phyloP scores from a whole-genome alignment of 768 basidiomycete species.

The Hygrophorus russula region DNA sequence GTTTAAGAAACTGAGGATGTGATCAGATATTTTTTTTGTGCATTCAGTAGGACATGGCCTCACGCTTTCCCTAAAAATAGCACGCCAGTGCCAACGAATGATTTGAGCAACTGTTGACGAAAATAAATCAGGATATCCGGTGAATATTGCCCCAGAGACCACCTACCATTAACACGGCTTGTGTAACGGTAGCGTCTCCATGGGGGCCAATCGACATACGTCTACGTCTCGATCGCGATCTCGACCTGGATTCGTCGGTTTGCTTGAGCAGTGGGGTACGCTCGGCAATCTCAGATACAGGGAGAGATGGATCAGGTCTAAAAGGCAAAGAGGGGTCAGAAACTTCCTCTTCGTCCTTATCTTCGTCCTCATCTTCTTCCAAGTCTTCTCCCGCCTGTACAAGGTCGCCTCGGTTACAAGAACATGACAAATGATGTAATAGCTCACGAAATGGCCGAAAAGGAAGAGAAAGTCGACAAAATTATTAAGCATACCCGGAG shows the following conservation, averaged over 20 bases:
- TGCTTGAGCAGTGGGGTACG: slow-evolving; percentile 42
- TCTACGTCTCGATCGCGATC: slow-evolving; percentile 44
- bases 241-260: slow-evolving; percentile 20
- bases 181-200: slow-evolving; percentile 83
- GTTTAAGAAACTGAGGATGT: slow-evolving; percentile 71
- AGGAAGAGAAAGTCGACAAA: slow-evolving; percentile 93
- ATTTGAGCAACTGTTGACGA: slow-evolving; percentile 63
- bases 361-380: slow-evolving; percentile 81
- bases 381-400: slow-evolving; percentile 81
- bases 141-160: background rate
- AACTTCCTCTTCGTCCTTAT: slow-evolving; percentile 46
- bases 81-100: slow-evolving; percentile 93
- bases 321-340: slow-evolving; percentile 6
- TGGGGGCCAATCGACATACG: slow-evolving; percentile 46
- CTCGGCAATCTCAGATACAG: slow-evolving; percentile 28
- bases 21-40: slow-evolving; percentile 4
- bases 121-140: slow-evolving; percentile 1
- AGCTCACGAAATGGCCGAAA: slow-evolving; percentile 90
- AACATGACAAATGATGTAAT: background rate
- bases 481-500: slow-evolving; percentile 56
- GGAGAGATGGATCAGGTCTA: background rate
- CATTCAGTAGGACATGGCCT: slow-evolving; percentile 16
- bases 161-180: slow-evolving; percentile 87
- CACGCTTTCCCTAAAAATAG: slow-evolving; percentile 93
- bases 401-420: slow-evolving; percentile 4